Evolutionary conservation across 495 filamentous ascomycete genomes (phyloP).

Genomic region (Venustampulla echinocandica): DNA sequence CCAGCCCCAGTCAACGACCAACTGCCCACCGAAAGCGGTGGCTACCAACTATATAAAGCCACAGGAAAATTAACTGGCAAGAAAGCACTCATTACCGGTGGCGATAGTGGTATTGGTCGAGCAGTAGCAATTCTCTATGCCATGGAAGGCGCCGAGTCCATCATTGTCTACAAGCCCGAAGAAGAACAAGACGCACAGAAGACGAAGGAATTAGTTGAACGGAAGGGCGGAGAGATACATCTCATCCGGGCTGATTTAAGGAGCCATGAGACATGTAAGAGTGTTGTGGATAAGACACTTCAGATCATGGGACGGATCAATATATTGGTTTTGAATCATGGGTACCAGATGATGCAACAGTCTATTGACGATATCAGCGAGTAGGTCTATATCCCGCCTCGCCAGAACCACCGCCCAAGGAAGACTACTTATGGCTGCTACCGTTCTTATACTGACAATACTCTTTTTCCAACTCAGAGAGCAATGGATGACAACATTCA

Average conservation of each 20-base stretch:
- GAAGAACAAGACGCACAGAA: slow-evolving; percentile 72
- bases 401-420: too few relatives aligned
- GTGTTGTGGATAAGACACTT: slow-evolving; percentile 56
- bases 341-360: slow-evolving; percentile 64
- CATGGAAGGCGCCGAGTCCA: slow-evolving; percentile 70
- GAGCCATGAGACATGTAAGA: slow-evolving; percentile 56
- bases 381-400: slow-evolving; percentile 25
- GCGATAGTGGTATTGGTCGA: slow-evolving; percentile 75
- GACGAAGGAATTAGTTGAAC: slow-evolving; percentile 55
- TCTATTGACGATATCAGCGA: slow-evolving; percentile 66
- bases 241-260: slow-evolving; percentile 53
- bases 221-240: slow-evolving; percentile 53
- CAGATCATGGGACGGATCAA: slow-evolving; percentile 59
- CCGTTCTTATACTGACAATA: not conserved
- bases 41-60: slow-evolving; percentile 67
- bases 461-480: slow-evolving; percentile 34
- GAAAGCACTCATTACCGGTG: slow-evolving; percentile 73
- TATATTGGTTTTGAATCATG: slow-evolving; percentile 76
- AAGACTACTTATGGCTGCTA: too few relatives aligned
- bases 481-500: slow-evolving; percentile 69
- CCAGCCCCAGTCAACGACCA: slow-evolving; percentile 53
- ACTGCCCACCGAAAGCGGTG: slow-evolving; percentile 61
- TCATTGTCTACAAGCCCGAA: slow-evolving; percentile 67
- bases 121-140: slow-evolving; percentile 71
- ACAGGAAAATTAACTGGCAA: slow-evolving; percentile 69